Evolutionary conservation across 1,284 basidiomycete genomes (phyloP).

Genomic region (Cutaneotrichosporon sp.): DNA sequence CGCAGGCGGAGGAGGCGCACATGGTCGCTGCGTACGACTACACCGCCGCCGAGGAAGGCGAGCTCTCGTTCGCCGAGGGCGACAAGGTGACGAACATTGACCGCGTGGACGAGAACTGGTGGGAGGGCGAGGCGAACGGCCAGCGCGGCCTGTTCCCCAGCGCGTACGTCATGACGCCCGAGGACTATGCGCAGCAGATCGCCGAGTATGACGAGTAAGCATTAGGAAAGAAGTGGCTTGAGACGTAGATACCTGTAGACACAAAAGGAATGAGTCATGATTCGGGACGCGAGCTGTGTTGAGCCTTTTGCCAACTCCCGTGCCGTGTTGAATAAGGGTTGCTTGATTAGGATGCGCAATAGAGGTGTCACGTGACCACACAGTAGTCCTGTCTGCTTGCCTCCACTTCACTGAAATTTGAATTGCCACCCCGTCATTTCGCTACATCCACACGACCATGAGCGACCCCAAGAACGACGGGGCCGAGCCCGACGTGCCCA

Average conservation of each 20-base stretch:
- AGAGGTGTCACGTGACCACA: constrained; percentile 2
- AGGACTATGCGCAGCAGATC: constrained; percentile 25
- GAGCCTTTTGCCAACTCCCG: no score
- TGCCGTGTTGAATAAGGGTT: no score
- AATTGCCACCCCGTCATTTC: background rate
- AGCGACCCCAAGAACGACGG: constrained; percentile 24
- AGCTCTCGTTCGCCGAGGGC: constrained; percentile 79
- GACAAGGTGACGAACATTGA: constrained; percentile 66
- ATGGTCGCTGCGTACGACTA: constrained; percentile 57
- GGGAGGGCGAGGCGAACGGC: constrained; percentile 73
- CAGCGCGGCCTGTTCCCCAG: constrained; percentile 74
- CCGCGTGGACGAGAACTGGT: constrained; percentile 73
- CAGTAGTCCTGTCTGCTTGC: background rate
- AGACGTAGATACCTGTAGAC: background rate
- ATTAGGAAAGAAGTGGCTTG: background rate
- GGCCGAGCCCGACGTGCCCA: constrained; percentile 57
- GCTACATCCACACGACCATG: constrained; percentile 1
- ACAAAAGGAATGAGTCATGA: background rate
- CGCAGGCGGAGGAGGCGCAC: constrained; percentile 23
- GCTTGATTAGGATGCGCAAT: no score
- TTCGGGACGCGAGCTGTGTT: no score
- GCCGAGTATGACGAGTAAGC: constrained; percentile 8
- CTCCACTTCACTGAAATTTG: constrained; percentile 1
- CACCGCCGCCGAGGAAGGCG: constrained; percentile 84
- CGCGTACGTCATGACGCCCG: constrained; percentile 30